phyloP scores from a whole-genome alignment of 2,329 filamentous ascomycete species.

The Aspergillus sp. region DNA sequence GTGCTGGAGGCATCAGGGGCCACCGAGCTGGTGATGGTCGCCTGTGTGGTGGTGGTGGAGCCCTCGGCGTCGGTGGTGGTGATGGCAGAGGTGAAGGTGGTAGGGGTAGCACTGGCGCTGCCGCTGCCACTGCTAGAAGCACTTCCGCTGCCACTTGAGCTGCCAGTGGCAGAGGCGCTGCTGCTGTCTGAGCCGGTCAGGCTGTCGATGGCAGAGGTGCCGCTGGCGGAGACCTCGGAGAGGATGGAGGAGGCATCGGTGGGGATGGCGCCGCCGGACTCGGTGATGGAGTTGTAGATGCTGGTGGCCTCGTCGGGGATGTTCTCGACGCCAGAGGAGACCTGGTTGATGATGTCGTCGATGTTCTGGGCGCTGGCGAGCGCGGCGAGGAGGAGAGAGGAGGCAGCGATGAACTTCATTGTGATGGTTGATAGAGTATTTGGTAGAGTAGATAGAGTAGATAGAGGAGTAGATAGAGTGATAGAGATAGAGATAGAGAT shows the following conservation, averaged over 20 bases:
- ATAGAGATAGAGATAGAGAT: not conserved
- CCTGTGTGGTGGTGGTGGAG: conserved; percentile 19
- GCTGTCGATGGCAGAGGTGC: conserved; percentile 8
- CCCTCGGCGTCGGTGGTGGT: not conserved
- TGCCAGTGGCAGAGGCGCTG: not conserved
- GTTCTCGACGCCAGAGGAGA: not conserved
- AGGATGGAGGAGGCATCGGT: conserved; percentile 14
- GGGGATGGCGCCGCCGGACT: conserved; percentile 7
- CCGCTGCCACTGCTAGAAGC: too few species aligned
- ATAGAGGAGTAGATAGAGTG: not conserved
- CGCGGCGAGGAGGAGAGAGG: conserved; percentile 23
- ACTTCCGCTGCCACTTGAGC: too few species aligned
- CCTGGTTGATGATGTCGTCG: conserved; percentile 3
- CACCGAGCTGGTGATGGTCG: conserved; percentile 16
- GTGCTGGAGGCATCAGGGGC: not conserved
- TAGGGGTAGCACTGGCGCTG: too few species aligned
- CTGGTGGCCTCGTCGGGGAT: not conserved
- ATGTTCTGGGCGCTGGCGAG: conserved; percentile 14
- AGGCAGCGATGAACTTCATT: conserved; percentile 30
- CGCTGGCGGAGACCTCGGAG: conserved; percentile 14
- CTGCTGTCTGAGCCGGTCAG: conserved; percentile 11
- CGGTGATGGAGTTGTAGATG: conserved; percentile 1
- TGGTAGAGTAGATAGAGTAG: not conserved
- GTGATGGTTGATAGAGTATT: conserved; percentile 3
- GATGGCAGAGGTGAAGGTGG: not conserved